Evolutionary conservation across 2,329 filamentous ascomycete genomes (phyloP).

Genomic region (Pseudohalonectria lignicola): DNA sequence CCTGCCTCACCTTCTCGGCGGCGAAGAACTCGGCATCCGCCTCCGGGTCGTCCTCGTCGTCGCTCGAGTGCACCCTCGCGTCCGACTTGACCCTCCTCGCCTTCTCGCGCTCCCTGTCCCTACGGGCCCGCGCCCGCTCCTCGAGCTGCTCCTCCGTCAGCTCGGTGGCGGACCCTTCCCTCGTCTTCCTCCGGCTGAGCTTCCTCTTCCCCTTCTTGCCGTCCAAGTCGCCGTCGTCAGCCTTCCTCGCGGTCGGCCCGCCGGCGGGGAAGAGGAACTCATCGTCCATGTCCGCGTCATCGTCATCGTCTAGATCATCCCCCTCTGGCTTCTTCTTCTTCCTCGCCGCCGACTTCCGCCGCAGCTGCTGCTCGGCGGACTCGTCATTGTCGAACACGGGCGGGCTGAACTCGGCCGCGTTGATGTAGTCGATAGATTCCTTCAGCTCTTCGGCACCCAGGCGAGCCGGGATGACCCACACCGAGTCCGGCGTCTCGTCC

Average conservation of each 20-base stretch:
- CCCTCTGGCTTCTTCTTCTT: conserved; percentile 24
- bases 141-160: conserved; percentile 49
- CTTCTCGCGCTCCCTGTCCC: conserved; percentile 65
- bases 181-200: conserved; percentile 35
- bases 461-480: conserved; percentile 65
- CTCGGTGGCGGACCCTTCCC: conserved; percentile 25
- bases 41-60: conserved; percentile 81
- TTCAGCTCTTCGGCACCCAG: conserved; percentile 55
- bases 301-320: conserved; percentile 25
- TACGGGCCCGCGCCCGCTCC: conserved; percentile 48
- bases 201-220: conserved; percentile 43
- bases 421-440: conserved; percentile 61
- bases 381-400: conserved; percentile 66
- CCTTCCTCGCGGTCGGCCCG: conserved; percentile 47
- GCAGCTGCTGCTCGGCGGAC: conserved; percentile 67
- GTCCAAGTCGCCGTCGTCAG: conserved; percentile 39
- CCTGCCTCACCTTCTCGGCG: conserved; percentile 35
- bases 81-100: conserved; percentile 73
- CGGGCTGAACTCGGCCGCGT: conserved; percentile 67
- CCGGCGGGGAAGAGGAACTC: conserved; percentile 57
- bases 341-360: conserved; percentile 47
- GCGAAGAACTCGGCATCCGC: conserved; percentile 64
- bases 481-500: conserved; percentile 64
- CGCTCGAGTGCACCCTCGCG: conserved; percentile 68
- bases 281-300: conserved; percentile 28